These are phyloP conservation scores for Salpingoeca rosetta DNA, from an alignment of 78 protist genomes.

Conservation along the genomic window DNA sequence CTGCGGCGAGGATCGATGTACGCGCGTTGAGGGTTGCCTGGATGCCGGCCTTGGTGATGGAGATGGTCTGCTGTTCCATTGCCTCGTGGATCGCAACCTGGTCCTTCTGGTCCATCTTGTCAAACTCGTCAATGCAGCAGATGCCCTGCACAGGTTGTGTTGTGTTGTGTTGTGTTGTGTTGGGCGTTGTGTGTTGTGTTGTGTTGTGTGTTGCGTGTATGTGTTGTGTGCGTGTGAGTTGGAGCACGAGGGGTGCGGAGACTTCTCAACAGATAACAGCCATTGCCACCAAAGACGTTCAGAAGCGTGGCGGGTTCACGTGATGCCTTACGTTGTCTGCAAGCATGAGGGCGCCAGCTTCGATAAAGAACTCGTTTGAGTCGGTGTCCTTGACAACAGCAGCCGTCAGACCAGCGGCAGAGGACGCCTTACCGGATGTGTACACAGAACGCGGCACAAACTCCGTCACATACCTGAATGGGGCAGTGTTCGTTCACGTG, in stretches of 20 bases:
- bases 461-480: conserved; percentile 57
- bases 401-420: conserved; percentile 97
- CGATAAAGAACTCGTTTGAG: conserved; percentile 95
- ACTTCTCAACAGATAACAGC: too few relatives aligned
- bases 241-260: too few relatives aligned
- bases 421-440: conserved; percentile 90
- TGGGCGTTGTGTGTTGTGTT: background rate
- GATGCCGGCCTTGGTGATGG: conserved; percentile 99
- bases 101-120: conserved; percentile 91
- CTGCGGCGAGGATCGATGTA: conserved; percentile 92
- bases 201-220: too few relatives aligned
- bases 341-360: conserved; percentile 99
- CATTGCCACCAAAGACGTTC: too few relatives aligned
- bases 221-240: too few relatives aligned
- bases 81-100: conserved; percentile 98
- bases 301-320: too few relatives aligned
- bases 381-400: conserved; percentile 90
- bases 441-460: conserved; percentile 95
- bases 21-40: conserved; percentile 95
- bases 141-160: conserved; percentile 84
- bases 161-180: too few relatives aligned
- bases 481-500: background rate
- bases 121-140: conserved; percentile 99
- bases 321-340: conserved; percentile 81
- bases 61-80: conserved; percentile 99